Evolutionary conservation across 441 rosid genomes (phyloP), one percentile per base, ranked within the genome.

Genomic region (Pelargonium australe): DNA sequence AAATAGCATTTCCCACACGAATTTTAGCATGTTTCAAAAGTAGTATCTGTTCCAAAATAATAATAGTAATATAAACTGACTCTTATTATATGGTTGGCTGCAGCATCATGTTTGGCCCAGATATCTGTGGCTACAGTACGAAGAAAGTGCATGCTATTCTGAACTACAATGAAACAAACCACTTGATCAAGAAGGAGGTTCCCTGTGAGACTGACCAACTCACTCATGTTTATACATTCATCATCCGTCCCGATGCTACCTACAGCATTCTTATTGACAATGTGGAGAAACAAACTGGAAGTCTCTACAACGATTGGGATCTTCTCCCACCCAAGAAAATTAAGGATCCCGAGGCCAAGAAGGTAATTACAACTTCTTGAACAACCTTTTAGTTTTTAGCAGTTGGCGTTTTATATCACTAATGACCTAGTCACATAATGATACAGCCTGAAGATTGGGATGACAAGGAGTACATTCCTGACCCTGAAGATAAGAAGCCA

Each of bases 91-190:
- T 69, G 62, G 53, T 68, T 79, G 71, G 66, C 28, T 76, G 78
- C 87, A 94, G 97, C 73, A 89, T 94, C 47, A 94, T 94, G 99
- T 94, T 94, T 83, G 99, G 99, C 44, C 99, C 97, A 0, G 97
- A 94, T 85, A 91, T 88, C 49, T 91, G 97, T 79, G 97, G 99
- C 63, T 80, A 94, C 82, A 87, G 83, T 81, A 89, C 99, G 20
- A 91, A 91, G 88, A 89, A 94, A 83, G 95, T 94, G 16, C 98
- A 94, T 76, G 95, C 97, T 45, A 94, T 94, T 70, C 93, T 94
- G 64, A 88, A 68, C 72, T 85, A 91, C 87, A 89, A 94, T 8
- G 86, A 51, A 55, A 66, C 86, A 23, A 94, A 94, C 87, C 89
- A 89, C 74, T 75, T 91, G 82, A 91, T 94, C 82, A 91, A 94